These are phyloP conservation scores for Sistotremastrum suecicum DNA, from an alignment of 768 basidiomycete species.

Conservation along the genomic window DNA sequence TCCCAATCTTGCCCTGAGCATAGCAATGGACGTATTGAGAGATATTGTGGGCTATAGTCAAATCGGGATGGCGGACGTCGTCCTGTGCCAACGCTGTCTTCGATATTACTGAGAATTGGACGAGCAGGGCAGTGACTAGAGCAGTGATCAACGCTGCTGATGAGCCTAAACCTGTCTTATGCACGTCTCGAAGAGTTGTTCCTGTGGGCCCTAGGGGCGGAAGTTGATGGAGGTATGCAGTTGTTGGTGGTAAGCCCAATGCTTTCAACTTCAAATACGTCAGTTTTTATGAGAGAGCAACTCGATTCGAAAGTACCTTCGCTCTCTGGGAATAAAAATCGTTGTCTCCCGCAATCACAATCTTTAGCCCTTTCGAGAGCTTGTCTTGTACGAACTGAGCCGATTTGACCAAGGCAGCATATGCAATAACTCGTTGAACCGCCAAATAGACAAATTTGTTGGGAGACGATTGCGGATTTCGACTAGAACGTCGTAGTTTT, in stretches of 20 bases:
- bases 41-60: slow-evolving; percentile 66
- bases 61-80: slow-evolving; percentile 26
- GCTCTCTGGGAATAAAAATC: slow-evolving; percentile 95
- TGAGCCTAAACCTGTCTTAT: slow-evolving; percentile 96
- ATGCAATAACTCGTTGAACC: slow-evolving; percentile 57
- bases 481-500: slow-evolving; percentile 7
- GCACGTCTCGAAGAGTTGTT: slow-evolving; percentile 62
- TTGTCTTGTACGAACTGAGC: slow-evolving; percentile 23
- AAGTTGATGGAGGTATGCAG: slow-evolving; percentile 52
- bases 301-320: slow-evolving; percentile 36
- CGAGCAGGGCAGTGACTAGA: slow-evolving; percentile 70
- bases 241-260: slow-evolving; percentile 43
- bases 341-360: slow-evolving; percentile 84
- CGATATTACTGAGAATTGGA: slow-evolving; percentile 57
- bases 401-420: slow-evolving; percentile 48
- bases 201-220: slow-evolving; percentile 63
- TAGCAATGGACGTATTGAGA: slow-evolving; percentile 92
- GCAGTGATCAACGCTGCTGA: slow-evolving; percentile 96
- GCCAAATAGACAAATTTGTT: slow-evolving; percentile 94
- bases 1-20: slow-evolving; percentile 96
- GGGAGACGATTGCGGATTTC: slow-evolving; percentile 27
- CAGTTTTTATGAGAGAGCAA: not conserved
- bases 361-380: slow-evolving; percentile 46
- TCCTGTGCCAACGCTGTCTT: slow-evolving; percentile 28
- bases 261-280: slow-evolving; percentile 40